phyloP scores from a whole-genome alignment of 495 filamentous ascomycete species.

The Endocarpon pusillum region DNA sequence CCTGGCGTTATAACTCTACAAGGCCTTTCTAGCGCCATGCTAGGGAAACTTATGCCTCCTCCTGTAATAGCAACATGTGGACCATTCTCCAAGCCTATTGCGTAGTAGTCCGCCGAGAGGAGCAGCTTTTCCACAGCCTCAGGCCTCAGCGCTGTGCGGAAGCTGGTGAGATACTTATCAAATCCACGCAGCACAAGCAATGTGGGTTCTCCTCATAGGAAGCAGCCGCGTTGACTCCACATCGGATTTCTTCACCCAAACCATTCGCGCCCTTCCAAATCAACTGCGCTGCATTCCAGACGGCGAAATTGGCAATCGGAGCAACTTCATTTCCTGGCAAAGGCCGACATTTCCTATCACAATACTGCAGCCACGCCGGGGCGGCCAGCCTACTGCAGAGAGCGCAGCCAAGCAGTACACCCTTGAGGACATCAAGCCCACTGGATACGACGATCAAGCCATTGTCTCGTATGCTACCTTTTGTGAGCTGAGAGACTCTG shows the following conservation, averaged over 20 bases:
- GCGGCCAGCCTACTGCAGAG: not conserved
- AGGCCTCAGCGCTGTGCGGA: too few relatives aligned
- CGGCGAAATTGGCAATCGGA: conserved; percentile 22
- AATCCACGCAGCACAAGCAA: too few relatives aligned
- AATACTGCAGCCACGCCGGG: conserved; percentile 1
- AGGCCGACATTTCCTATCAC: conserved; percentile 9
- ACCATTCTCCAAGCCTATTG: too few relatives aligned
- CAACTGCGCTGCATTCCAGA: conserved; percentile 21
- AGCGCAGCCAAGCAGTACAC: conserved; percentile 4
- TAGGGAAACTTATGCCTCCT: too few relatives aligned
- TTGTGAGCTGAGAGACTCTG: conserved; percentile 13
- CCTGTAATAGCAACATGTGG: too few relatives aligned
- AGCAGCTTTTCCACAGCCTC: too few relatives aligned
- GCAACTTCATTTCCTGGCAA: conserved; percentile 20
- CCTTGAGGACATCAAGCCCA: conserved; percentile 14
- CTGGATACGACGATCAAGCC: conserved; percentile 20
- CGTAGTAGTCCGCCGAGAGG: too few relatives aligned
- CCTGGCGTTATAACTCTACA: too few relatives aligned
- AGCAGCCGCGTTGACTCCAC: not conserved
- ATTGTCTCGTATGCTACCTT: conserved; percentile 20
- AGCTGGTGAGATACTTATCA: too few relatives aligned
- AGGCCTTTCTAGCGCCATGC: too few relatives aligned
- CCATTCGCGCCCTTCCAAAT: conserved; percentile 9
- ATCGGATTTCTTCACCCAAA: conserved; percentile 1
- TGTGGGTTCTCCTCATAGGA: not conserved